Evolutionary conservation across 1,139 yeast species (phyloP).

Genomic region (Lipomyces yarrowii): DNA sequence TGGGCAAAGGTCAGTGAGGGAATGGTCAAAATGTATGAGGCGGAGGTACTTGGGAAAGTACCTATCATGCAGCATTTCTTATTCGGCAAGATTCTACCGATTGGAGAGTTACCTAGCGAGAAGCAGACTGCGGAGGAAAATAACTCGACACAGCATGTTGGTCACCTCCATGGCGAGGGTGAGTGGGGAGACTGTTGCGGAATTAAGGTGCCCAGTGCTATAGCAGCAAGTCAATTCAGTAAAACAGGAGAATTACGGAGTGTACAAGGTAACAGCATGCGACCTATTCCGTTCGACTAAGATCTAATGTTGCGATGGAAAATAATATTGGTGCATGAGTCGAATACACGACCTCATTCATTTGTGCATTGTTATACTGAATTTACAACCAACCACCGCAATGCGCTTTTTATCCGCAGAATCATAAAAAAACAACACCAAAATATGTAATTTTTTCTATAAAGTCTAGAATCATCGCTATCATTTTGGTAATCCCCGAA

Average conservation of each 20-base stretch:
- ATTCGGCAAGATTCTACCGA: constrained; percentile 60
- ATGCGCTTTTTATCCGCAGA: not conserved
- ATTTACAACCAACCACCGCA: not conserved
- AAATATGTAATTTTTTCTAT: not conserved
- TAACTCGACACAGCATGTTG: constrained; percentile 26
- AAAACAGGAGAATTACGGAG: constrained; percentile 18
- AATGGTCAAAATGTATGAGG: constrained; percentile 93
- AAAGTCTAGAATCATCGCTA: not conserved
- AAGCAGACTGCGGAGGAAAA: constrained; percentile 11
- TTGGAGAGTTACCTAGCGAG: constrained; percentile 29
- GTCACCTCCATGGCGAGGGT: constrained; percentile 45
- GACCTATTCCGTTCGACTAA: constrained; percentile 26
- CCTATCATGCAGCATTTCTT: constrained; percentile 93
- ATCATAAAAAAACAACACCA: not conserved
- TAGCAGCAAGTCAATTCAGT: constrained; percentile 60
- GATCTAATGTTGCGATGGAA: not conserved
- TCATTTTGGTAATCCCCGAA: not conserved
- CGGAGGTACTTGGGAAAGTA: constrained; percentile 83
- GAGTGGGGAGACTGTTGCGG: constrained; percentile 99
- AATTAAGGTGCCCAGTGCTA: constrained; percentile 91
- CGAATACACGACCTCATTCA: not conserved
- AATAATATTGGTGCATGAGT: not conserved
- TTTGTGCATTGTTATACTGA: no score
- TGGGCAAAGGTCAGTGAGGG: constrained; percentile 71
- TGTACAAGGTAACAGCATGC: constrained; percentile 7